Percentiles rank a stretch among this genome's conserved stretches.
These are phyloP conservation scores for Talaromyces sp. DNA, from an alignment of 2,329 filamentous ascomycete genomes.

Conservation along the genomic window DNA sequence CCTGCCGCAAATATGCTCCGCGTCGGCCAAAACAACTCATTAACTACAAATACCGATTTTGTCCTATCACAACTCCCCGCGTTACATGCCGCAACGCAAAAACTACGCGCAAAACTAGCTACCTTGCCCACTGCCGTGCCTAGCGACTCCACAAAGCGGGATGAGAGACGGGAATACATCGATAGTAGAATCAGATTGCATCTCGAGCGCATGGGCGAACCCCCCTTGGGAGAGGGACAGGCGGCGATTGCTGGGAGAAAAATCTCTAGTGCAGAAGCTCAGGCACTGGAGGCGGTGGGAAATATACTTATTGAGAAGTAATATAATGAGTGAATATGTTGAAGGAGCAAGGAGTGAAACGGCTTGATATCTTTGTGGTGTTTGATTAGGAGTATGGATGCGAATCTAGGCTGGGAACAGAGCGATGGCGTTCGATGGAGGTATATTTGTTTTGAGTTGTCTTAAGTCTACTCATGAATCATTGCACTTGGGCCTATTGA, in stretches of 20 bases:
- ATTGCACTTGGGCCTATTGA: not conserved
- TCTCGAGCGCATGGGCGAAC: slow-evolving; percentile 54
- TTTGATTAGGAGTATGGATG: not conserved
- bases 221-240: slow-evolving; percentile 32
- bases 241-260: slow-evolving; percentile 35
- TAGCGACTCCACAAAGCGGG: slow-evolving; percentile 53
- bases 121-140: slow-evolving; percentile 32
- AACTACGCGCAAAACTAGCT: slow-evolving; percentile 61
- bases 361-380: not conserved
- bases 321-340: not conserved
- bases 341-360: not conserved
- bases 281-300: slow-evolving; percentile 38
- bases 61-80: slow-evolving; percentile 77
- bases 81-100: slow-evolving; percentile 64
- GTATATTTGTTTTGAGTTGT: not conserved
- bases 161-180: slow-evolving; percentile 74
- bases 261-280: slow-evolving; percentile 36
- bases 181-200: slow-evolving; percentile 73
- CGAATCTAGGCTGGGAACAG: not conserved
- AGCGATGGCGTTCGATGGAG: slow-evolving; percentile 10
- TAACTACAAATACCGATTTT: slow-evolving; percentile 56
- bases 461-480: not conserved
- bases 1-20: slow-evolving; percentile 44
- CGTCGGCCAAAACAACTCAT: slow-evolving; percentile 34
- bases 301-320: slow-evolving; percentile 26